These are phyloP conservation scores for Linum tenue DNA, from an alignment of 345 rosid genomes.

Conservation along the genomic window DNA sequence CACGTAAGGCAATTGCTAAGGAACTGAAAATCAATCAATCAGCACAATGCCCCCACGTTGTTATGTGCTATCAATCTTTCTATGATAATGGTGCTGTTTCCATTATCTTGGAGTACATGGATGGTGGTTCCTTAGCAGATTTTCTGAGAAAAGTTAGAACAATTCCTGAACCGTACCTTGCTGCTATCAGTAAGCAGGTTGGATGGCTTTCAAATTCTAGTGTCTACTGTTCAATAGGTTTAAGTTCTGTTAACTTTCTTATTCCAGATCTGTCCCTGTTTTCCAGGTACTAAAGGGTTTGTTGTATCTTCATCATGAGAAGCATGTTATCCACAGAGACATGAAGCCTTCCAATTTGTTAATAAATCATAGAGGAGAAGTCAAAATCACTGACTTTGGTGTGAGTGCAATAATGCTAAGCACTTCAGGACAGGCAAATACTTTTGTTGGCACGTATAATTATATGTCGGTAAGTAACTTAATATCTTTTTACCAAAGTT, in stretches of 20 bases:
- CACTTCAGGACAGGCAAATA: conserved; percentile 71
- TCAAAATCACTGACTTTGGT: conserved; percentile 93
- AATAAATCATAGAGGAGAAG: conserved; percentile 87
- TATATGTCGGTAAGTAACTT: conserved; percentile 86
- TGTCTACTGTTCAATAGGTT: not conserved
- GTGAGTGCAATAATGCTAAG: conserved; percentile 77
- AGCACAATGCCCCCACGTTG: conserved; percentile 66
- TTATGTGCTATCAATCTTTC: conserved; percentile 73
- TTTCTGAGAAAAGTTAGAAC: conserved; percentile 55
- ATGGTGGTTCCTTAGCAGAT: conserved; percentile 84
- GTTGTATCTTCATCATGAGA: conserved; percentile 76
- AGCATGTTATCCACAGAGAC: conserved; percentile 78
- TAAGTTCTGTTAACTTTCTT: conserved; percentile 3
- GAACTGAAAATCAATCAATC: conserved; percentile 80
- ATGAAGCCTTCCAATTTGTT: conserved; percentile 82
- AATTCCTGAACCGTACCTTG: conserved; percentile 62
- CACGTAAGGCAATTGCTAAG: conserved; percentile 57
- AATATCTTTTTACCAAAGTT: not conserved
- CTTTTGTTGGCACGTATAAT: conserved; percentile 68
- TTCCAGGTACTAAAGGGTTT: conserved; percentile 71
- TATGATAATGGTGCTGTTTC: conserved; percentile 76
- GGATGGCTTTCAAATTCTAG: not conserved
- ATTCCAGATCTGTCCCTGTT: conserved; percentile 1
- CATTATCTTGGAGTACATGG: conserved; percentile 84
- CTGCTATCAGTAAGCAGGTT: conserved; percentile 85